Evolutionary conservation across 2,329 filamentous ascomycete genomes (phyloP).

Genomic region (Berkeleyomyces rouxiae): DNA sequence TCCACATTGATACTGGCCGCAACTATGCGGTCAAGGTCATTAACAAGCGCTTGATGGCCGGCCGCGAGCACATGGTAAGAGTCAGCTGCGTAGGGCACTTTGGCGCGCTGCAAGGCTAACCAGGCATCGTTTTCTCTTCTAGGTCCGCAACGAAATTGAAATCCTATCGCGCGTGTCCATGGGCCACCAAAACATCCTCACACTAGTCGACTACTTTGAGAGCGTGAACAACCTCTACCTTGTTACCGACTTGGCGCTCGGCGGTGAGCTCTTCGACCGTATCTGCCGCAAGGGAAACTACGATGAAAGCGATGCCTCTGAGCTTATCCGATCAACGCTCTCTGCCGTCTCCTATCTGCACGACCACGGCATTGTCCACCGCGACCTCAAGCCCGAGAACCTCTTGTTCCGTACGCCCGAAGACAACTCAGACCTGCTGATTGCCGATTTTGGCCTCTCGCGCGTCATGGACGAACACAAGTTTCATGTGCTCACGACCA

Average conservation of each 20-base stretch:
- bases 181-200: slow-evolving; percentile 96
- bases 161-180: slow-evolving; percentile 97
- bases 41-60: slow-evolving; percentile 96
- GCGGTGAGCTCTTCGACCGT: slow-evolving; percentile 92
- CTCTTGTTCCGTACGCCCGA: slow-evolving; percentile 91
- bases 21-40: slow-evolving; percentile 99
- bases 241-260: slow-evolving; percentile 88
- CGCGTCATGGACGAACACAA: slow-evolving; percentile 98
- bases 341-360: slow-evolving; percentile 98
- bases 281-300: slow-evolving; percentile 98
- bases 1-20: slow-evolving; percentile 91
- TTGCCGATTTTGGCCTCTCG: slow-evolving; percentile 89
- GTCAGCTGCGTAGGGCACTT: background rate
- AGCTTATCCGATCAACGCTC: slow-evolving; percentile 83
- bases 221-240: slow-evolving; percentile 99
- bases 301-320: slow-evolving; percentile 91
- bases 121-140: background rate
- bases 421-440: slow-evolving; percentile 90
- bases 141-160: slow-evolving; percentile 96
- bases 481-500: slow-evolving; percentile 94
- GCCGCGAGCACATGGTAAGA: slow-evolving; percentile 88
- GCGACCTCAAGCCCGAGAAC: slow-evolving; percentile 95
- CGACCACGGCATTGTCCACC: slow-evolving; percentile 95
- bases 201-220: slow-evolving; percentile 96
- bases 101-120: background rate